phyloP scores from a whole-genome alignment of 208 protist genomes.

The Acanthamoeba culbertsoni region DNA sequence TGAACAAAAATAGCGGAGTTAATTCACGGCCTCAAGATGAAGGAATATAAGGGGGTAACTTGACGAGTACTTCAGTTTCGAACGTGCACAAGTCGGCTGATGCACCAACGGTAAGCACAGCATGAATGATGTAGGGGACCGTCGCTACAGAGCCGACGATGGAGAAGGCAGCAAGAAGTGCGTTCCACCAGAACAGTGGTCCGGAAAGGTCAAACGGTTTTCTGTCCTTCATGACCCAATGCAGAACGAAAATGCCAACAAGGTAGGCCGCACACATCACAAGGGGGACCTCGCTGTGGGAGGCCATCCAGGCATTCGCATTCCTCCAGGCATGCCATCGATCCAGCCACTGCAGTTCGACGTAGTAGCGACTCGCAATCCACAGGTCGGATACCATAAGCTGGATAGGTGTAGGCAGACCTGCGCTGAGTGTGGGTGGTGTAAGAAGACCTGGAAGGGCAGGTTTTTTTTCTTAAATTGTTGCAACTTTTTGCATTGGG shows the following conservation, averaged over 20 bases:
- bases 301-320: background rate
- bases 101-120: background rate
- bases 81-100: background rate
- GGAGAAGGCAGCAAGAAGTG: slow-evolving; percentile 85
- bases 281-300: background rate
- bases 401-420: too few relatives aligned
- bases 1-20: too few relatives aligned
- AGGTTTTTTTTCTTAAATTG: too few relatives aligned
- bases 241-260: background rate
- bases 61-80: background rate
- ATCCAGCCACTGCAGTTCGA: background rate
- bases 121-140: background rate
- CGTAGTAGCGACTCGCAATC: background rate
- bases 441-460: too few relatives aligned
- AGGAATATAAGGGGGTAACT: background rate
- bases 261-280: background rate
- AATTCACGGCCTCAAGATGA: too few relatives aligned
- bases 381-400: too few relatives aligned
- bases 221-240: slow-evolving; percentile 80
- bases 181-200: slow-evolving; percentile 86
- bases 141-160: slow-evolving; percentile 65
- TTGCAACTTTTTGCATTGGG: too few relatives aligned
- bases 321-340: background rate
- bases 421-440: too few relatives aligned
- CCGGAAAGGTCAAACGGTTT: slow-evolving; percentile 77